phyloP scores from a whole-genome alignment of 169 alveolate genomes.

The Plasmodium malariae region DNA sequence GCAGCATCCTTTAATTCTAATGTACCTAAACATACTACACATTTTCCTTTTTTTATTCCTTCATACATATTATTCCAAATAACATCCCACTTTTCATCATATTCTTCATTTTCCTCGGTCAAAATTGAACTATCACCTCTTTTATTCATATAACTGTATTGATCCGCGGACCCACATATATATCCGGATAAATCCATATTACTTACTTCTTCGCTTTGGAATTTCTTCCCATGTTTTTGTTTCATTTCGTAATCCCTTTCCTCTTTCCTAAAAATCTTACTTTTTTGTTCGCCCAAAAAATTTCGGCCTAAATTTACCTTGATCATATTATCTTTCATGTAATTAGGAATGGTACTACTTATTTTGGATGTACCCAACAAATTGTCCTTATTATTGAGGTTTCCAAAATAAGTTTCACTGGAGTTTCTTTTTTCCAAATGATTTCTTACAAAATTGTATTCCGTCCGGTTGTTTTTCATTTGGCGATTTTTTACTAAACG shows the following conservation, averaged over 20 bases:
- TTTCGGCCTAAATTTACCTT: too few species aligned
- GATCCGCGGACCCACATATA: constrained; percentile 40
- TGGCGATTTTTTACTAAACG: neutral
- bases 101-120: constrained; percentile 16
- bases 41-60: constrained; percentile 84
- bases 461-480: neutral
- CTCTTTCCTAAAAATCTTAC: too few species aligned
- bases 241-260: constrained; percentile 14
- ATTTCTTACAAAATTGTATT: neutral
- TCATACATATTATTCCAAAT: constrained; percentile 82
- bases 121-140: constrained; percentile 15
- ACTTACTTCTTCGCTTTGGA: constrained; percentile 24
- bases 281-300: too few species aligned
- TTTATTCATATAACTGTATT: constrained; percentile 29
- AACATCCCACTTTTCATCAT: constrained; percentile 75
- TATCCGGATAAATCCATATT: constrained; percentile 60
- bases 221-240: constrained; percentile 3
- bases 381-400: too few species aligned
- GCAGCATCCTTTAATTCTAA: constrained; percentile 84
- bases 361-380: too few species aligned
- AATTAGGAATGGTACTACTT: too few species aligned
- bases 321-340: too few species aligned
- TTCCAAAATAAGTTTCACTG: too few species aligned
- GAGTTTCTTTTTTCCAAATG: neutral
- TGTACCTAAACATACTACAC: constrained; percentile 90